Percentiles rank a stretch among this genome's conserved stretches.
Conservation (phyloP, 163 green algal species). For the Scenedesmus sp. region DNA sequence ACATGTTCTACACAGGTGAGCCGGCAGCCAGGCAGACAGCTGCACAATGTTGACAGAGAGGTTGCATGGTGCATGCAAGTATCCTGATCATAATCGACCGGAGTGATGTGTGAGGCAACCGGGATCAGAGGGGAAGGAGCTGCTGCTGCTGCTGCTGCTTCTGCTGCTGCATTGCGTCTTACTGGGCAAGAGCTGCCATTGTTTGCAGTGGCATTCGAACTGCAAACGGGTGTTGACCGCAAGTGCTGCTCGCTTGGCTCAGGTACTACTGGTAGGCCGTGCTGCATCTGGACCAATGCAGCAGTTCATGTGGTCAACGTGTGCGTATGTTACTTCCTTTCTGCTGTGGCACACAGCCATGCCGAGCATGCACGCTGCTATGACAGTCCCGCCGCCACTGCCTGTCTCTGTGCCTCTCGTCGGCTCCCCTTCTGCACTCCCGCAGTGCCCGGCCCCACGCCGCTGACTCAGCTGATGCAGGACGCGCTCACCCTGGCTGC, state of each 20-base stretch:
- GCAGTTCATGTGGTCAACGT: too few species aligned
- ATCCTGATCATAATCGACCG: not conserved
- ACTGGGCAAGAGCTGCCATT: too few species aligned
- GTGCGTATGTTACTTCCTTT: too few species aligned
- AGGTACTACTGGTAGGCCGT: too few species aligned
- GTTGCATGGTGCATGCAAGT: not conserved
- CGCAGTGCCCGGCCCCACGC: slow-evolving; percentile 78
- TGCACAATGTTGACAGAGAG: not conserved
- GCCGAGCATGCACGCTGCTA: too few species aligned
- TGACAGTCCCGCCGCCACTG: not conserved
- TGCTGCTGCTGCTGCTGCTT: not conserved
- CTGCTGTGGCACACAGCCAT: too few species aligned
- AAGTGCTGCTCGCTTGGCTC: too few species aligned
- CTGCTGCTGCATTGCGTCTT: not conserved
- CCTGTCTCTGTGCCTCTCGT: not conserved
- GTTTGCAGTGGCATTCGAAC: too few species aligned
- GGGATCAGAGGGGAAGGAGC: not conserved
- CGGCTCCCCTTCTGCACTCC: too few species aligned
- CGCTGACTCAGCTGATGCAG: slow-evolving; percentile 87
- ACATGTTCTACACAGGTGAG: slow-evolving; percentile 95
- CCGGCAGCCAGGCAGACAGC: not conserved
- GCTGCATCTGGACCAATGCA: too few species aligned
- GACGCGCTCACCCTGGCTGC: slow-evolving; percentile 92
- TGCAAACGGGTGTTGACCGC: too few species aligned
- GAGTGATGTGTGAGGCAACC: not conserved